A percentile compares a stretch with the other conserved stretches of the same genome.
Evolutionary conservation across 1,284 basidiomycete species (phyloP).

Genomic region (Ustilago lituana): DNA sequence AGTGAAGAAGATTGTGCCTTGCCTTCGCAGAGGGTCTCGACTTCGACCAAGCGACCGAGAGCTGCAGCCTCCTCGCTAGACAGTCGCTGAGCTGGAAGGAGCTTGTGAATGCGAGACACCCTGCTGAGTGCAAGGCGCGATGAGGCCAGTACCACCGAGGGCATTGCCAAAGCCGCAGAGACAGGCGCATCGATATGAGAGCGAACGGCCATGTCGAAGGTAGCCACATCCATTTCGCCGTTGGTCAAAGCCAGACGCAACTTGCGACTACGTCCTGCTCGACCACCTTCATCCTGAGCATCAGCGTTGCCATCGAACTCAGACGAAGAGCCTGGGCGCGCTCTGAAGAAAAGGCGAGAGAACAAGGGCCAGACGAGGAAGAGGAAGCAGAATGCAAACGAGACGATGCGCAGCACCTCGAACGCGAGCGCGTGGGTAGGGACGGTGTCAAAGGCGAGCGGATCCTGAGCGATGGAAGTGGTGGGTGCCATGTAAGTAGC

Average conservation of each 20-base stretch:
- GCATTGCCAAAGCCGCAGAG: slow-evolving; percentile 18
- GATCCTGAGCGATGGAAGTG: slow-evolving; percentile 9
- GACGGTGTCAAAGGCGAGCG: slow-evolving; percentile 51
- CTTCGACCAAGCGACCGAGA: slow-evolving; percentile 46
- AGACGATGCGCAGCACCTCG: slow-evolving; percentile 52
- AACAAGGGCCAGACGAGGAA: slow-evolving; percentile 52
- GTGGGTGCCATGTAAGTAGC: slow-evolving; percentile 31
- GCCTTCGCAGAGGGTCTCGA: slow-evolving; percentile 48
- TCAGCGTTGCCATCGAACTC: neutral
- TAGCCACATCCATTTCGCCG: slow-evolving; percentile 26
- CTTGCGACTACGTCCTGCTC: slow-evolving; percentile 13
- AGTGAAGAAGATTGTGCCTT: slow-evolving; percentile 42
- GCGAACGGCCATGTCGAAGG: slow-evolving; percentile 19
- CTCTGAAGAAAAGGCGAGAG: slow-evolving; percentile 16
- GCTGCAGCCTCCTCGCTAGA: slow-evolving; percentile 27
- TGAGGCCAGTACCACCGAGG: slow-evolving; percentile 9
- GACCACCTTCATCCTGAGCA: neutral
- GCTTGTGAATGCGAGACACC: slow-evolving; percentile 5
- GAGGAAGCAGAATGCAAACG: slow-evolving; percentile 45
- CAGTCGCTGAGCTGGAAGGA: slow-evolving; percentile 13
- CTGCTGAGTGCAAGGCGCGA: slow-evolving; percentile 22
- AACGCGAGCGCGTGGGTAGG: slow-evolving; percentile 54
- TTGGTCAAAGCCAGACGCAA: slow-evolving; percentile 24
- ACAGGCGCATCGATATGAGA: slow-evolving; percentile 17
- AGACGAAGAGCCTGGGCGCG: slow-evolving; percentile 1